phyloP scores from a whole-genome alignment of 768 basidiomycete species.

The Boletus patriciae region DNA sequence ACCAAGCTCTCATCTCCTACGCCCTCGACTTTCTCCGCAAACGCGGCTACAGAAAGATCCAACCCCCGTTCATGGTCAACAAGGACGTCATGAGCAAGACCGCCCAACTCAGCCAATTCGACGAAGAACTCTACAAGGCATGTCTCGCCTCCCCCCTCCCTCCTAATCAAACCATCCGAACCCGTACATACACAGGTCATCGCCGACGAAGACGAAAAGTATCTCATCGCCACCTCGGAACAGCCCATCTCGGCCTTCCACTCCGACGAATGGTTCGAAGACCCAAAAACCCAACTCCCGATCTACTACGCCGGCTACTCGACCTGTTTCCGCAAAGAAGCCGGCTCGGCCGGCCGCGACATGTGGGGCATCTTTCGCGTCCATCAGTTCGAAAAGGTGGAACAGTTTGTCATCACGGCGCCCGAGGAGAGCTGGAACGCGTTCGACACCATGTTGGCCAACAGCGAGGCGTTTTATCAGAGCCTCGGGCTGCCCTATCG shows the following conservation, averaged over 20 bases:
- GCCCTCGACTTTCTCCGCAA: slow-evolving; percentile 90
- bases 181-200: slow-evolving; percentile 55
- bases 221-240: slow-evolving; percentile 98
- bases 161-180: not conserved
- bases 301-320: slow-evolving; percentile 85
- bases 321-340: slow-evolving; percentile 99
- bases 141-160: slow-evolving; percentile 9
- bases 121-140: slow-evolving; percentile 97
- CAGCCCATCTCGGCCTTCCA: slow-evolving; percentile 97
- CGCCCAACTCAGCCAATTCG: slow-evolving; percentile 96
- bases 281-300: slow-evolving; percentile 89
- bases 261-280: slow-evolving; percentile 97
- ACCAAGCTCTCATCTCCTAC: slow-evolving; percentile 93
- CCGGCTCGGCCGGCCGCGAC: slow-evolving; percentile 94
- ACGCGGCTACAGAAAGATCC: slow-evolving; percentile 87
- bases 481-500: slow-evolving; percentile 91
- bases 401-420: slow-evolving; percentile 94
- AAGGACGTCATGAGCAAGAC: slow-evolving; percentile 97
- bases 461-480: slow-evolving; percentile 95
- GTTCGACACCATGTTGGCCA: slow-evolving; percentile 88
- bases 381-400: slow-evolving; percentile 99
- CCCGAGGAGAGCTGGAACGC: slow-evolving; percentile 93
- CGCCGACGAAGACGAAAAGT: slow-evolving; percentile 91
- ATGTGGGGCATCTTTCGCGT: slow-evolving; percentile 99
- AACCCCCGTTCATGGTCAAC: slow-evolving; percentile 98